Conservation (phyloP, 2,329 filamentous ascomycete species). For the Ciborinia camelliae region DNA sequence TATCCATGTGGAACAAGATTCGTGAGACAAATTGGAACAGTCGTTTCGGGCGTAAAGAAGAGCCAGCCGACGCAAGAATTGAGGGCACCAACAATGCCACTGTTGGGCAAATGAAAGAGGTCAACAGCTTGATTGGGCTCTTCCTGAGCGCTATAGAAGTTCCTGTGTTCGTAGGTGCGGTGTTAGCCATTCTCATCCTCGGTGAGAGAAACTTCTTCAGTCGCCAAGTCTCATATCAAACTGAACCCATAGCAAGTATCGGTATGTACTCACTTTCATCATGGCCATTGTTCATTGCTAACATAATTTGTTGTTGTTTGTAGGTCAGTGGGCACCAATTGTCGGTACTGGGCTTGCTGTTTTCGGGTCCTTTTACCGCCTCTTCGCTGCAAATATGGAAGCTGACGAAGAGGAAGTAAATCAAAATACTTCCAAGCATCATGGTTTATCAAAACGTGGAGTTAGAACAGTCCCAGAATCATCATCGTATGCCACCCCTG, state of each 20-base stretch:
- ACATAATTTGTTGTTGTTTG: conserved; percentile 33
- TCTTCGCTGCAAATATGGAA: conserved; percentile 37
- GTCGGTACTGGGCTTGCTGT: conserved; percentile 56
- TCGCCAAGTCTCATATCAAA: conserved; percentile 52
- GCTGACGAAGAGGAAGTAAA: conserved; percentile 13
- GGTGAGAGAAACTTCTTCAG: conserved; percentile 66
- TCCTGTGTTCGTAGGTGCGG: conserved; percentile 55
- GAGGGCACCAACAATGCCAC: conserved; percentile 56
- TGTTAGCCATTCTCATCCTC: conserved; percentile 56
- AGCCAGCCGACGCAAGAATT: conserved; percentile 42
- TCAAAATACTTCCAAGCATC: conserved; percentile 8
- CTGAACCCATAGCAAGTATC: conserved; percentile 59
- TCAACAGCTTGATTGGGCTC: conserved; percentile 53
- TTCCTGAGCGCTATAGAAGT: conserved; percentile 56
- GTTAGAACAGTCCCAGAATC: conserved; percentile 10
- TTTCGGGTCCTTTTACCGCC: conserved; percentile 56
- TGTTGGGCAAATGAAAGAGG: conserved; percentile 47
- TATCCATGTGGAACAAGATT: conserved; percentile 63
- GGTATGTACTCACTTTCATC: conserved; percentile 43
- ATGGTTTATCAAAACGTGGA: conserved; percentile 10
- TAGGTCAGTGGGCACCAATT: conserved; percentile 59
- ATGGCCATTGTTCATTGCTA: conserved; percentile 11
- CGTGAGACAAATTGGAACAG: conserved; percentile 58
- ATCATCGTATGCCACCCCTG: conserved; percentile 6
- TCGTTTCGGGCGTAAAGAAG: conserved; percentile 39